Base-by-base conservation (phyloP, 495 filamentous ascomycete genomes). In the Aspergillus nidulans region DNA sequence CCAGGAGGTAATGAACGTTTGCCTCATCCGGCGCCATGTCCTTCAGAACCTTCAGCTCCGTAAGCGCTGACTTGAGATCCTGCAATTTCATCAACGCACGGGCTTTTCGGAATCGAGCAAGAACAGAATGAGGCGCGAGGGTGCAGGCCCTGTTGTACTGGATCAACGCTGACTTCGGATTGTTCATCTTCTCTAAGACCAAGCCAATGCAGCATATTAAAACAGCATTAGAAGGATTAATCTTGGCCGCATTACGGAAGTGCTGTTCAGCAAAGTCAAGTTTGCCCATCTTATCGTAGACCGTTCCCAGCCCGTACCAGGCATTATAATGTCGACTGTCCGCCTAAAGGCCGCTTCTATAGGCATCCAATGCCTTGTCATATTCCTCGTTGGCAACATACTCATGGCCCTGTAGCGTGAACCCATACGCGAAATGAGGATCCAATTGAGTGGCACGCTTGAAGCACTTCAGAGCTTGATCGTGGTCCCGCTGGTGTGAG, bases 341-440 rank as follows among this genome's bases (percentile, higher is more conserved):
- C 0, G 89, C 90, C 28, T 84, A 79, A 56, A 97, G 86, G 2
- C 89, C 90, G 24, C 81, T 78, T 34, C 94, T 83, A 65, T 96
- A 98, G 12, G 89, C 83, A 28, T 83, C 81, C 12, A 95, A 78
- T 1, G 94, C 94, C 59, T 95, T 96, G 73, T 97, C 92, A 63
- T 90, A 96, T 69, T 98, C 94, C 63, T 98, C 94, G 55, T 96
- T 97, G 20, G 86, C 81, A n/a, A 97, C 86, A 68, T 95, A 90
- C 66, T 98, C 94, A 65, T 98, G 94, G 1, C 94, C 94, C 64
- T 97, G 92, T 8, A 98, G 74, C 1, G 95, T 96, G 65, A 90
- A 96, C 7, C 90, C 92, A 64, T 98, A 98, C 3, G 94, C 92
- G 69, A 97, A 96, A 34, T 84, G 86, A 6, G 90, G 87, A 67